Evolutionary conservation across 2,329 filamentous ascomycete genomes (phyloP).

Genomic region (Fusarium devonianum): DNA sequence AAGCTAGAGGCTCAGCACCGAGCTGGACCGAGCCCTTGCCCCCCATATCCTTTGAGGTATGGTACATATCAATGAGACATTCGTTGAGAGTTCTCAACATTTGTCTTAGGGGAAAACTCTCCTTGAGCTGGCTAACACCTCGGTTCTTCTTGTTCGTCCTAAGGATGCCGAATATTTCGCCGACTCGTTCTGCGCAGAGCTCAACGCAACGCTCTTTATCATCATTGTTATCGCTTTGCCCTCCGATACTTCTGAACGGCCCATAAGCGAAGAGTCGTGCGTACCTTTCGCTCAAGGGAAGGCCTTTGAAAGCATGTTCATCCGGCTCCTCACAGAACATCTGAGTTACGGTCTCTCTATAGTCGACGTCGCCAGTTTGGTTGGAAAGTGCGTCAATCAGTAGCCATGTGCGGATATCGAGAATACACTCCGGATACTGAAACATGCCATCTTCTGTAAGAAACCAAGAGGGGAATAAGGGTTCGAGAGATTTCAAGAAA

Average conservation of each 20-base stretch:
- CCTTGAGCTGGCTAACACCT: constrained; percentile 21
- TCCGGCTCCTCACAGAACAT: constrained; percentile 43
- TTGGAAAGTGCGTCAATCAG: constrained; percentile 43
- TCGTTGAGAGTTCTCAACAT: constrained; percentile 28
- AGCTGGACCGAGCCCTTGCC: neutral
- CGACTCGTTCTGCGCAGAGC: constrained; percentile 38
- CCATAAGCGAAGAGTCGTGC: constrained; percentile 29
- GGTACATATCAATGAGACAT: constrained; percentile 33
- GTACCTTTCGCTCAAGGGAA: neutral
- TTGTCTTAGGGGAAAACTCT: constrained; percentile 24
- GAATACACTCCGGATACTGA: constrained; percentile 36
- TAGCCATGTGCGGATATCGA: constrained; percentile 49
- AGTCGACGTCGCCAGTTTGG: constrained; percentile 9
- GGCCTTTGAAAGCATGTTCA: neutral
- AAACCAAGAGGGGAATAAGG: constrained; percentile 44
- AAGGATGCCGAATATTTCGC: constrained; percentile 18
- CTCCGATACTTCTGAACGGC: constrained; percentile 40
- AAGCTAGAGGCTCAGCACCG: neutral
- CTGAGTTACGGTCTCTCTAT: constrained; percentile 35
- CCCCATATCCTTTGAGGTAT: constrained; percentile 2
- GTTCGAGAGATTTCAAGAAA: constrained; percentile 46
- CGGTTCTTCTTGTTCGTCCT: constrained; percentile 12
- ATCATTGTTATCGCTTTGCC: neutral
- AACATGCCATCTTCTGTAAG: constrained; percentile 21
- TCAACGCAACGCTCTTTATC: constrained; percentile 18